Percentiles rank a stretch among this genome's conserved stretches.
Evolutionary conservation across 2,329 filamentous ascomycete species (phyloP).

Genomic region (Botrytis cinerea): DNA sequence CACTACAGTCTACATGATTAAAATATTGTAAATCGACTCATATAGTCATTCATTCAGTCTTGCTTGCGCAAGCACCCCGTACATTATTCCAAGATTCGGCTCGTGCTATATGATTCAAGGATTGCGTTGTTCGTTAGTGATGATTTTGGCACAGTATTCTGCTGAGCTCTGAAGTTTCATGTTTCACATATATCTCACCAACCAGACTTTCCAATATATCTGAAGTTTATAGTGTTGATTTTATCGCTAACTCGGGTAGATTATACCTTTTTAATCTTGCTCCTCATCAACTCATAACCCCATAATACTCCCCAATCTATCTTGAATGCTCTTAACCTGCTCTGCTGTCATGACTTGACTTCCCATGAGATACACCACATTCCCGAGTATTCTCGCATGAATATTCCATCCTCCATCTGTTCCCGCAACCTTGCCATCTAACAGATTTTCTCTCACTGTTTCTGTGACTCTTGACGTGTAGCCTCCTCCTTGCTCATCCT

Average conservation of each 20-base stretch:
- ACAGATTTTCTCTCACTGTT: conserved; percentile 45
- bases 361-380: conserved; percentile 61
- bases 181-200: not conserved
- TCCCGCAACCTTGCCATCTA: not conserved
- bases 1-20: not conserved
- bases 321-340: conserved; percentile 35
- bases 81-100: not conserved
- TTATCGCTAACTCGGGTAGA: not conserved
- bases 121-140: rapidly evolving
- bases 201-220: not conserved
- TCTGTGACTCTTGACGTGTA: conserved; percentile 44
- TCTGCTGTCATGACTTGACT: conserved; percentile 47
- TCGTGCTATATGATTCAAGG: not conserved
- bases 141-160: not conserved
- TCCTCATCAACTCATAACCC: not conserved
- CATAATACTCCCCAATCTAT: conserved; percentile 25
- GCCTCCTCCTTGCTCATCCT: conserved; percentile 44
- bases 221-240: not conserved
- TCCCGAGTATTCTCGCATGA: conserved; percentile 57
- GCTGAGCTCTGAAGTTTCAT: not conserved
- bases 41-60: rapidly evolving
- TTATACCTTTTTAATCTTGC: not conserved
- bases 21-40: not conserved
- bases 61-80: rapidly evolving
- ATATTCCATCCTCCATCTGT: conserved; percentile 45